Conservation (phyloP, 2,329 filamentous ascomycete species). For the Paraphoma chrysanthemicola region DNA sequence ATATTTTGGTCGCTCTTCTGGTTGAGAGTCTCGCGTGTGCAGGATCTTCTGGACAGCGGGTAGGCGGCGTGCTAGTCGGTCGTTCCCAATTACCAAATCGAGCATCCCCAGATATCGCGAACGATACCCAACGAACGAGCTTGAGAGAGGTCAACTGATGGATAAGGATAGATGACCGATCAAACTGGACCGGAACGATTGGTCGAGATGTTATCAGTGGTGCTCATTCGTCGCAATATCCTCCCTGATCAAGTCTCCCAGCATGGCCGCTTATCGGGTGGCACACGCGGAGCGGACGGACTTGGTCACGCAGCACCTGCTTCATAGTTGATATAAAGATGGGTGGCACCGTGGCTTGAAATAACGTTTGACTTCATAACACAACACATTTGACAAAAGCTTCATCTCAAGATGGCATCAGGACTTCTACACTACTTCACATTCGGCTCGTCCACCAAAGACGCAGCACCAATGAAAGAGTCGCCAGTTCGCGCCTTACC, state of each 20-base stretch:
- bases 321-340: not conserved
- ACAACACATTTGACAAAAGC: not conserved
- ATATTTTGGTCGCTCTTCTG: no score
- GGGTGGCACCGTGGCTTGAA: not conserved
- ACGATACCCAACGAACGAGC: no score
- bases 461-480: constrained; percentile 2
- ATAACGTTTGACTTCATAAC: not conserved
- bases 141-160: no score
- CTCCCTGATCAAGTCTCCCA: not conserved
- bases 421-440: constrained; percentile 24
- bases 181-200: not conserved
- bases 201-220: not conserved
- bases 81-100: no score
- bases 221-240: not conserved
- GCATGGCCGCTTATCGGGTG: not conserved
- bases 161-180: not conserved
- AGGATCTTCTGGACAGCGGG: no score
- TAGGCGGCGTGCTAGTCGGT: no score
- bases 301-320: not conserved
- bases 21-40: no score
- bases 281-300: not conserved
- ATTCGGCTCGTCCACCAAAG: constrained; percentile 14
- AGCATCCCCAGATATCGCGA: no score
- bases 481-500: constrained; percentile 45
- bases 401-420: not conserved